A percentile compares a stretch with the other conserved stretches of the same genome.
phyloP scores from a whole-genome alignment of 2,329 filamentous ascomycete genomes.

The Pseudogymnoascus sp. region DNA sequence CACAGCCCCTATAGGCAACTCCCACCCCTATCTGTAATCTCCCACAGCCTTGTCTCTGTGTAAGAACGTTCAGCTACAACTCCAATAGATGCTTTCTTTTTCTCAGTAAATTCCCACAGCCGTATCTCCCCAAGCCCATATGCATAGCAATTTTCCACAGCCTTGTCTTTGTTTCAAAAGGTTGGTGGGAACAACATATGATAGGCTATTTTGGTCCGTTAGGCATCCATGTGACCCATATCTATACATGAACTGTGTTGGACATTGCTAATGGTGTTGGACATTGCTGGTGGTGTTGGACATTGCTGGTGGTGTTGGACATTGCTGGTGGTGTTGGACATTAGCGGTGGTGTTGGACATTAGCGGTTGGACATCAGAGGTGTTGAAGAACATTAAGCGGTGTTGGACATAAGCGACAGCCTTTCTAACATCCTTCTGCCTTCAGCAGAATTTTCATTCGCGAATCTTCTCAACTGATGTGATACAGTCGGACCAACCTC shows the following conservation, averaged over 20 bases:
- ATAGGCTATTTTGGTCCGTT: neutral
- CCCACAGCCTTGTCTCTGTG: neutral
- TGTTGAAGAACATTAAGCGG: too few species aligned
- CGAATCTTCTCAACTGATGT: neutral
- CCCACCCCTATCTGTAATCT: neutral
- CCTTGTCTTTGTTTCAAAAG: neutral
- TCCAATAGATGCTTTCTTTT: neutral
- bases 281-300: neutral
- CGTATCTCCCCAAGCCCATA: neutral
- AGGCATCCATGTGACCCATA: neutral
- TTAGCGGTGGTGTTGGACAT: too few species aligned
- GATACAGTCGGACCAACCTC: too few species aligned
- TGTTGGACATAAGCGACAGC: neutral
- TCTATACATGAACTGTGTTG: neutral
- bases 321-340: neutral
- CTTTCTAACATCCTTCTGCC: neutral
- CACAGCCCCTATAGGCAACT: neutral
- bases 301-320: neutral
- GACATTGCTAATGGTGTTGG: neutral
- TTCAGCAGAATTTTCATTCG: neutral
- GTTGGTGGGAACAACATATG: neutral
- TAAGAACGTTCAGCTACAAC: neutral
- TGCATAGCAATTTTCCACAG: neutral
- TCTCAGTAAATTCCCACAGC: neutral
- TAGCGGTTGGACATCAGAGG: too few species aligned